Conservation (phyloP, 139 green algal genomes). For the Spirogloea muscicola region DNA sequence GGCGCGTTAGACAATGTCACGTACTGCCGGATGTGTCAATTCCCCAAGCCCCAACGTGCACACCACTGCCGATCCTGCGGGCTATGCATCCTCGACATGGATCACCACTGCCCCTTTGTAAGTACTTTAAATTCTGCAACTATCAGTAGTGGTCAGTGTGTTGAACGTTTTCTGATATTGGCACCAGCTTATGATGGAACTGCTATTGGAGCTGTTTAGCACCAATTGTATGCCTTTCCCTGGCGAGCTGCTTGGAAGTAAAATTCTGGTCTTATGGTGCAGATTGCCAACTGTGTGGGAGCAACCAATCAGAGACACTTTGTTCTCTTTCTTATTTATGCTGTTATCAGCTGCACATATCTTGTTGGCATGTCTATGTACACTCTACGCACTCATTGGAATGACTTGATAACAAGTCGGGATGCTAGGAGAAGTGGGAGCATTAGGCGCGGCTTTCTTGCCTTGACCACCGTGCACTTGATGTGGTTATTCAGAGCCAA, state of each 20-base stretch:
- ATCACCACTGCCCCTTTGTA: slow-evolving; percentile 54
- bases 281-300: slow-evolving; percentile 50
- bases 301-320: slow-evolving; percentile 44
- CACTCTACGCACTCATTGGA: background rate
- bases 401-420: background rate
- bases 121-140: background rate
- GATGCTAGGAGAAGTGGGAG: slow-evolving; percentile 9
- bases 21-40: slow-evolving; percentile 15
- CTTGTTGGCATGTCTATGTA: background rate
- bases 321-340: slow-evolving; percentile 44
- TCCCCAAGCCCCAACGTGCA: slow-evolving; percentile 40
- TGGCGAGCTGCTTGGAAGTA: background rate
- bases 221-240: slow-evolving; percentile 4
- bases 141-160: background rate
- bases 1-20: slow-evolving; percentile 7
- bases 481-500: slow-evolving; percentile 5
- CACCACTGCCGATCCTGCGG: slow-evolving; percentile 47
- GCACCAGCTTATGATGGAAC: background rate
- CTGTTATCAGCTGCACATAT: slow-evolving; percentile 33
- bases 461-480: background rate
- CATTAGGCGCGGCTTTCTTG: background rate
- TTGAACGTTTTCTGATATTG: background rate
- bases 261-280: background rate
- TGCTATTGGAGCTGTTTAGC: slow-evolving; percentile 6
- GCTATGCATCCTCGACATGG: slow-evolving; percentile 49